Conservation (phyloP, 164 flowering plant genomes). For the Amborella trichopoda region DNA sequence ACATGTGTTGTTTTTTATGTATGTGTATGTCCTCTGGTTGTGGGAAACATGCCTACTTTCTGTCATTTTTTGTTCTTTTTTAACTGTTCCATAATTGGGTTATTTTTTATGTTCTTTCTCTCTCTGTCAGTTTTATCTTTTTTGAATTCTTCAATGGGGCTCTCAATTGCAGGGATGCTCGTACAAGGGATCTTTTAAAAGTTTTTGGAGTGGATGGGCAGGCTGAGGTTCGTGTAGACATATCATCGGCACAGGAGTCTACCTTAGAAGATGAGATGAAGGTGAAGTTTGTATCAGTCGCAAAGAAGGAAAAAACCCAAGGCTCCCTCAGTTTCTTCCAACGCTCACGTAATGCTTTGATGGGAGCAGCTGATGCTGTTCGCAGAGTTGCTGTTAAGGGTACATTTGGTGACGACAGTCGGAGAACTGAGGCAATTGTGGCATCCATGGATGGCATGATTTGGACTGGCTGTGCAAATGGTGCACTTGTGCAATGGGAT, state of each 20-base stretch:
- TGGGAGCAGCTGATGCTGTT: conserved; percentile 99
- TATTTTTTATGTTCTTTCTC: too few species aligned
- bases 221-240: conserved; percentile 60
- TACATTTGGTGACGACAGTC: conserved; percentile 56
- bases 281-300: conserved; percentile 42
- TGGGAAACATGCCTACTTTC: too few species aligned
- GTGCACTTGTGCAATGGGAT: conserved; percentile 89
- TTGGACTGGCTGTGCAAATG: conserved; percentile 86
- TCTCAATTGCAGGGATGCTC: conserved; percentile 94
- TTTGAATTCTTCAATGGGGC: too few species aligned
- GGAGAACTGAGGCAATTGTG: conserved; percentile 63
- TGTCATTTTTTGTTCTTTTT: too few species aligned
- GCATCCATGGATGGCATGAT: conserved; percentile 65
- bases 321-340: conserved; percentile 50
- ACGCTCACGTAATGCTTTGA: conserved; percentile 89
- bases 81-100: too few species aligned
- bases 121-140: too few species aligned
- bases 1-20: too few species aligned
- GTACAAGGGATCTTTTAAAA: conserved; percentile 75
- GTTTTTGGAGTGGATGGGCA: conserved; percentile 86
- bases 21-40: too few species aligned
- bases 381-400: conserved; percentile 81
- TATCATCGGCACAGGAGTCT: conserved; percentile 36
- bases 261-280: conserved; percentile 68
- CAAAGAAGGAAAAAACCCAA: conserved; percentile 76